These are phyloP conservation scores for Pelargonium australe DNA, from an alignment of 441 rosid species.

Conservation along the genomic window DNA sequence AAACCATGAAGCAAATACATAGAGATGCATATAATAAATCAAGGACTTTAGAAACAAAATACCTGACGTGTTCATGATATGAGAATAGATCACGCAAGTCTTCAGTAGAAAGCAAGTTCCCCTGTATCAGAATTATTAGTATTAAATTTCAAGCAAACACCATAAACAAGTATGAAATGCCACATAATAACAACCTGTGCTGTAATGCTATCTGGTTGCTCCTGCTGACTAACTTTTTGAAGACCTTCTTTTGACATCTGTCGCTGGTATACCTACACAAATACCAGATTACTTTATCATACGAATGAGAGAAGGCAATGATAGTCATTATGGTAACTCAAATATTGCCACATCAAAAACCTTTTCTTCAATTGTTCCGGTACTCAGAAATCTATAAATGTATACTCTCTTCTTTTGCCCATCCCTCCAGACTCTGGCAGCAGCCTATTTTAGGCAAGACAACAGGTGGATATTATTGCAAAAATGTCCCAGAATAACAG, in stretches of 20 bases:
- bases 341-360: conserved; percentile 32
- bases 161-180: conserved; percentile 12
- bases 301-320: background rate
- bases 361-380: conserved; percentile 99
- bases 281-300: conserved; percentile 14
- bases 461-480: conserved; percentile 20
- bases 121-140: conserved; percentile 44
- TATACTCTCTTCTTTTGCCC: conserved; percentile 98
- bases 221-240: conserved; percentile 85
- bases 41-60: conserved; percentile 14
- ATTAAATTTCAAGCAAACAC: conserved; percentile 13
- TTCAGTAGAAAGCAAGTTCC: conserved; percentile 73
- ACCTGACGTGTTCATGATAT: conserved; percentile 69
- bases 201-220: conserved; percentile 39
- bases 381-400: conserved; percentile 86
- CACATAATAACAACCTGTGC: conserved; percentile 42
- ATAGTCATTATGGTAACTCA: conserved; percentile 14
- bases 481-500: conserved; percentile 19
- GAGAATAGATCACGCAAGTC: conserved; percentile 86
- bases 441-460: conserved; percentile 55
- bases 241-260: conserved; percentile 99
- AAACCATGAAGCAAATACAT: too few species aligned
- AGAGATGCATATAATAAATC: conserved; percentile 1
- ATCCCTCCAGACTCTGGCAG: conserved; percentile 99
- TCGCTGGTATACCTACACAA: conserved; percentile 86